phyloP scores from a whole-genome alignment of 805 yeast genomes.

The Starmerella apis region DNA sequence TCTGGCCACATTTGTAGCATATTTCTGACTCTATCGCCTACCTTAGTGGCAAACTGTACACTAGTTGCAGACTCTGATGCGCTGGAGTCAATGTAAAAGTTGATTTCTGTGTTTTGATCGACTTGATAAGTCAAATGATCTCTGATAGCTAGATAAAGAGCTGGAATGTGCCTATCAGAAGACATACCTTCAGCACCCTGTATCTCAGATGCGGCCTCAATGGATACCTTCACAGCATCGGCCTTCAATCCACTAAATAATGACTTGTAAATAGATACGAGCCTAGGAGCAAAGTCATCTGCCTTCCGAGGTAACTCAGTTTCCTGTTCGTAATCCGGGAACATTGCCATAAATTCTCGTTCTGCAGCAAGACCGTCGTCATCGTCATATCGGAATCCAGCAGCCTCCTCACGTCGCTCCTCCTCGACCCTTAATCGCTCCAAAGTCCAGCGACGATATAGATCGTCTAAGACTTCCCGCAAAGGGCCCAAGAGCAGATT shows the following conservation, averaged over 20 bases:
- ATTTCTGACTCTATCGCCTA: constrained; percentile 39
- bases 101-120: constrained; percentile 34
- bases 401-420: constrained; percentile 47
- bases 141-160: constrained; percentile 16
- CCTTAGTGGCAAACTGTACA: constrained; percentile 38
- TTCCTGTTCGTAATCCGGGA: constrained; percentile 58
- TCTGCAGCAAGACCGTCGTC: constrained; percentile 45
- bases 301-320: constrained; percentile 1
- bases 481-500: not conserved
- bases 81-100: constrained; percentile 58
- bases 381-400: constrained; percentile 54
- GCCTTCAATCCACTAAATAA: not conserved
- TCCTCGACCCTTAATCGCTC: constrained; percentile 59
- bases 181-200: constrained; percentile 1
- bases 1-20: constrained; percentile 79
- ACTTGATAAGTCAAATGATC: not conserved
- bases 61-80: constrained; percentile 54
- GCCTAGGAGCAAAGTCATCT: constrained; percentile 15
- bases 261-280: constrained; percentile 34
- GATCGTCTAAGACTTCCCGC: constrained; percentile 38
- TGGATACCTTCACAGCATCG: not conserved
- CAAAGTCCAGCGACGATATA: constrained; percentile 75
- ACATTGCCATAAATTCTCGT: constrained; percentile 65
- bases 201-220: constrained; percentile 5
- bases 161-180: constrained; percentile 12